Evolutionary conservation across 164 flowering plant species (phyloP).

Genomic region (Magnolia changhungtana): DNA sequence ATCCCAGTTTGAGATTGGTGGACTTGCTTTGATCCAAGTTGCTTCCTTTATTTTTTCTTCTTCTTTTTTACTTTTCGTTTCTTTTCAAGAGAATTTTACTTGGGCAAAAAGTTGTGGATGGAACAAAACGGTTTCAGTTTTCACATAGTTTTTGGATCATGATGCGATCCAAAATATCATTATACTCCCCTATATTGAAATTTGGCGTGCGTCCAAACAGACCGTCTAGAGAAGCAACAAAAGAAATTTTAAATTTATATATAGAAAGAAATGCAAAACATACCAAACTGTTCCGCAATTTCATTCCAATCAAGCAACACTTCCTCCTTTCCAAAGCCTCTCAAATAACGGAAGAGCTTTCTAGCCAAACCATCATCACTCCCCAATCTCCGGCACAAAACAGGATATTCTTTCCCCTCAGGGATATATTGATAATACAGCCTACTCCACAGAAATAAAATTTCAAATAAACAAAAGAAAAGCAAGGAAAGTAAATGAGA

Average conservation of each 20-base stretch:
- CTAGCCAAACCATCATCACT: conserved; percentile 36
- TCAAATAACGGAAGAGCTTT: conserved; percentile 28
- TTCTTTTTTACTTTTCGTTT: too few species aligned
- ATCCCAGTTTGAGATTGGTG: too few species aligned
- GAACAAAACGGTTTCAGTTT: not conserved
- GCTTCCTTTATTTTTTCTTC: too few species aligned
- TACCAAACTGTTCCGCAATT: conserved; percentile 71
- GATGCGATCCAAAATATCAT: not conserved
- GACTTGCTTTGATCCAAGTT: too few species aligned
- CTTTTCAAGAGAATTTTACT: too few species aligned
- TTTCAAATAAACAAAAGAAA: not conserved
- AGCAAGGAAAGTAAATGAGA: not conserved
- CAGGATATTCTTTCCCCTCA: conserved; percentile 87
- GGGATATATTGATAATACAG: conserved; percentile 81
- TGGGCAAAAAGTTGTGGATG: too few species aligned
- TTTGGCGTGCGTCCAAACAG: not conserved
- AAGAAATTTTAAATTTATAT: not conserved
- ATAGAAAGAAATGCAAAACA: conserved; percentile 11
- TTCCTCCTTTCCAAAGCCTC: conserved; percentile 36
- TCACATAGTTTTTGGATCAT: not conserved
- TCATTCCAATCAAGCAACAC: conserved; percentile 87
- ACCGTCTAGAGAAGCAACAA: not conserved
- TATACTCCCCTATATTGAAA: not conserved
- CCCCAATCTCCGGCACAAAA: conserved; percentile 58
- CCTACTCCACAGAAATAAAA: conserved; percentile 38